Percentiles rank a stretch among this genome's conserved stretches.
phyloP scores from a whole-genome alignment of 345 rosid genomes.

The Rhizophora apiculata region DNA sequence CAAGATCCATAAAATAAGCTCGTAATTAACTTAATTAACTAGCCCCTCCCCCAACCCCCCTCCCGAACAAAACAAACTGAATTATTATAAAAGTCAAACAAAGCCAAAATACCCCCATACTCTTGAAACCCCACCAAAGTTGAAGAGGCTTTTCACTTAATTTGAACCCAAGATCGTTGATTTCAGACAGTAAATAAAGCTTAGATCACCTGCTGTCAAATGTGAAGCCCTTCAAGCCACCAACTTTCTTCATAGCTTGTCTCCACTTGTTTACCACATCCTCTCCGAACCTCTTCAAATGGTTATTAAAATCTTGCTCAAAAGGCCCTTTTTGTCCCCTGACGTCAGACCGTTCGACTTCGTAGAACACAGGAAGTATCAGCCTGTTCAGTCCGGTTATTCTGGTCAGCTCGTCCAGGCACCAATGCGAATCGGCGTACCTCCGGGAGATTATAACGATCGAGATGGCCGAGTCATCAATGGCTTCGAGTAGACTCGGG shows the following conservation, averaged over 20 bases:
- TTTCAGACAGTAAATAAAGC: not conserved
- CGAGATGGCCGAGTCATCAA: slow-evolving; percentile 51
- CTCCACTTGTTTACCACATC: slow-evolving; percentile 35
- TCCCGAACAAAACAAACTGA: too few species aligned
- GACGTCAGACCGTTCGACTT: slow-evolving; percentile 48
- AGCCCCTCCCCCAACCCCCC: too few species aligned
- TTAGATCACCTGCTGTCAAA: slow-evolving; percentile 7
- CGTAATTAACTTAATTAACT: too few species aligned
- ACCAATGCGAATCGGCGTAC: slow-evolving; percentile 46
- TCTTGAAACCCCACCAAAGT: too few species aligned
- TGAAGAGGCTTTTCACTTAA: not conserved
- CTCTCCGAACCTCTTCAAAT: slow-evolving; percentile 17
- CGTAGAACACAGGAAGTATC: slow-evolving; percentile 45
- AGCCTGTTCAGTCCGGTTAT: slow-evolving; percentile 34
- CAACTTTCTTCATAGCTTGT: slow-evolving; percentile 39
- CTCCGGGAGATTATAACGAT: slow-evolving; percentile 35
- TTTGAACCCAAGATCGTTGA: not conserved
- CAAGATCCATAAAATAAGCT: too few species aligned
- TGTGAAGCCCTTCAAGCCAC: slow-evolving; percentile 34
- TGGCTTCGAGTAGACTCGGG: slow-evolving; percentile 33
- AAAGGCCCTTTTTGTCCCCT: slow-evolving; percentile 41
- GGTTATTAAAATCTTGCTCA: slow-evolving; percentile 25
- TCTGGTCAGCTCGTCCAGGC: slow-evolving; percentile 46
- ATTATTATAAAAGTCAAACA: too few species aligned
- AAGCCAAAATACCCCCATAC: too few species aligned